These are phyloP conservation scores for Apiospora marii DNA, from an alignment of 2,329 filamentous ascomycete species.

Conservation along the genomic window DNA sequence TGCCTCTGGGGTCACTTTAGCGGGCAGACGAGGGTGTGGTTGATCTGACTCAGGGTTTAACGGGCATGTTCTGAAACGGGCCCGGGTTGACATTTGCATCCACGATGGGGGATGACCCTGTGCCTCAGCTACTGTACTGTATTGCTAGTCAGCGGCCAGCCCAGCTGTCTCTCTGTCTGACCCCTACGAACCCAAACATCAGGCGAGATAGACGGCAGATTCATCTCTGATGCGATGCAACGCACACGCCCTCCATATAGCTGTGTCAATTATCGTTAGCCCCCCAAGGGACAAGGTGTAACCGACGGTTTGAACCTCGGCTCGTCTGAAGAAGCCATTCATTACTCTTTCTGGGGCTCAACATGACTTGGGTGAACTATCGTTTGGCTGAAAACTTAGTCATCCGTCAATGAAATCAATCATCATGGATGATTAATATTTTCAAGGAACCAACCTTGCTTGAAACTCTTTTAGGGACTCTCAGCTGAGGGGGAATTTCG, in stretches of 20 bases:
- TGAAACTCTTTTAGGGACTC: not conserved
- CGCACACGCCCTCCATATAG: no score
- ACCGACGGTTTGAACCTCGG: no score
- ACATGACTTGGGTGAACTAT: no score
- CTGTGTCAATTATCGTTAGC: no score
- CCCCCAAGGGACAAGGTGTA: no score
- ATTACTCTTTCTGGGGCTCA: no score
- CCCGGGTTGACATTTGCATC: not conserved
- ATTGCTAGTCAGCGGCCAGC: not conserved
- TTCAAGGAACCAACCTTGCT: not conserved
- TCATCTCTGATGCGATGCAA: not conserved
- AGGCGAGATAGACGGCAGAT: not conserved
- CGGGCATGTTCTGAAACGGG: slow-evolving; percentile 2
- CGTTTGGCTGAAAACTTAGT: no score
- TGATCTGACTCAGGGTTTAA: slow-evolving; percentile 3
- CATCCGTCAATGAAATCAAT: no score
- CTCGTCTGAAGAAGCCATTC: no score
- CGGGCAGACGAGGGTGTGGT: not conserved
- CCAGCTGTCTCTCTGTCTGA: not conserved
- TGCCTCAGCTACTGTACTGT: not conserved
- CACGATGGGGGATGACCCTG: not conserved
- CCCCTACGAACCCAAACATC: not conserved
- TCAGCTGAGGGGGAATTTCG: not conserved
- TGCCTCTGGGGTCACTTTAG: not conserved
- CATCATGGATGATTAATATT: no score